phyloP scores from a whole-genome alignment of 1,284 basidiomycete genomes.

The Boletellus deceptivus region DNA sequence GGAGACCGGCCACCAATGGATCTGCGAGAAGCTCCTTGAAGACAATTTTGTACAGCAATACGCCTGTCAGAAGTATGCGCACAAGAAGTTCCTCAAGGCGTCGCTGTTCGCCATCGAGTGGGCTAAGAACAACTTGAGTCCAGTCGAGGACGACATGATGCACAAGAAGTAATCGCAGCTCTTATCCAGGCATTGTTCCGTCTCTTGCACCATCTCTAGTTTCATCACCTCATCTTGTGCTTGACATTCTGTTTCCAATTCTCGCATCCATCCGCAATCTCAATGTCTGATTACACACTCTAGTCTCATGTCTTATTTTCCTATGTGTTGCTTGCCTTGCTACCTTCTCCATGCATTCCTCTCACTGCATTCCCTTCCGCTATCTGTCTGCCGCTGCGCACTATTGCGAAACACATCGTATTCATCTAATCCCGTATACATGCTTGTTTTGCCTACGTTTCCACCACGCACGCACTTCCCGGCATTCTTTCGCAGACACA shows the following conservation, averaged over 20 bases:
- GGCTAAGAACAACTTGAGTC: conserved; percentile 47
- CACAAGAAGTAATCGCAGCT: conserved; percentile 43
- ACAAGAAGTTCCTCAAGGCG: conserved; percentile 95
- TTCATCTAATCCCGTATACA: conserved; percentile 35
- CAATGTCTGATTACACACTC: conserved; percentile 40
- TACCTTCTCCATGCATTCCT: conserved; percentile 32
- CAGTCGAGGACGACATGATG: conserved; percentile 43
- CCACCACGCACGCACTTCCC: conserved; percentile 14
- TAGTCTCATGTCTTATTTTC: conserved; percentile 36
- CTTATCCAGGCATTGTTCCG: conserved; percentile 17
- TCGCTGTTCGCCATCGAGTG: conserved; percentile 70
- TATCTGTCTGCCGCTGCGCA: conserved; percentile 31
- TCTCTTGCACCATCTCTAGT: conserved; percentile 28
- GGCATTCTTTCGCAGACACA: conserved; percentile 24
- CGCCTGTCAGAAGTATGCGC: conserved; percentile 95
- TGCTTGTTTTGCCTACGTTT: conserved; percentile 35
- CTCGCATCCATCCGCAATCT: conserved; percentile 36
- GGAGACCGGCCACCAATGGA: conserved; percentile 75
- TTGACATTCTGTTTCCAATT: conserved; percentile 38
- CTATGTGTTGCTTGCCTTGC: conserved; percentile 37
- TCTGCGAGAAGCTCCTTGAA: conserved; percentile 85
- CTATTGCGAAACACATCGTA: conserved; percentile 38
- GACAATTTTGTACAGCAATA: conserved; percentile 81
- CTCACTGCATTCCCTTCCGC: conserved; percentile 19
- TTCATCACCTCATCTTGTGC: conserved; percentile 34